Percentiles rank a stretch among this genome's conserved stretches.
These are phyloP conservation scores for Lyophyllum atratum DNA, from an alignment of 768 basidiomycete species.

Conservation along the genomic window DNA sequence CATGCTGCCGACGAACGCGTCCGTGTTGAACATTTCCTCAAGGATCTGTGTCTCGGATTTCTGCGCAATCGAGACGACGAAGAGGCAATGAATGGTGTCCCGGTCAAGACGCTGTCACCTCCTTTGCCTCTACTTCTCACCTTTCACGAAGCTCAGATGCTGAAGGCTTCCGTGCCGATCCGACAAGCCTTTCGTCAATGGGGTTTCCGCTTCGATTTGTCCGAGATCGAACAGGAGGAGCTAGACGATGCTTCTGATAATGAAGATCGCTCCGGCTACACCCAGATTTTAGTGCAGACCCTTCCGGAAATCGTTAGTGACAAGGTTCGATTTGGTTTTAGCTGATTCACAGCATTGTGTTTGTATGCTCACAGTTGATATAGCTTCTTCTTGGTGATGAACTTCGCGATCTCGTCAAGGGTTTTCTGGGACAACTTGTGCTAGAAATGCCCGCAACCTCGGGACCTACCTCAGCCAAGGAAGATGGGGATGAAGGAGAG, in stretches of 20 bases:
- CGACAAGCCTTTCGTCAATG: slow-evolving; percentile 59
- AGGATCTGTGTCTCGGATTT: slow-evolving; percentile 72
- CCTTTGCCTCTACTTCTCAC: slow-evolving; percentile 66
- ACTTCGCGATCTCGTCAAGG: slow-evolving; percentile 74
- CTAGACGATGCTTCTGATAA: slow-evolving; percentile 23
- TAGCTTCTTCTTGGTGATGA: slow-evolving; percentile 71
- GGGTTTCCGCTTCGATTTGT: slow-evolving; percentile 62
- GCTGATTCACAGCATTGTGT: neutral
- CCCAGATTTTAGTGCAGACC: slow-evolving; percentile 62
- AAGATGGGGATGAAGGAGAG: slow-evolving; percentile 27
- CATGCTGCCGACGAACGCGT: slow-evolving; percentile 98
- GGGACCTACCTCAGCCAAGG: neutral
- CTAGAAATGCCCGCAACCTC: slow-evolving; percentile 35
- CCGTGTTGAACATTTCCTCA: slow-evolving; percentile 83
- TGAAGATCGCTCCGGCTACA: slow-evolving; percentile 42
- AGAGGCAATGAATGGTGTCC: slow-evolving; percentile 32
- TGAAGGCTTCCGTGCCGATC: slow-evolving; percentile 43
- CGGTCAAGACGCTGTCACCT: slow-evolving; percentile 47
- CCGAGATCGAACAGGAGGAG: slow-evolving; percentile 14
- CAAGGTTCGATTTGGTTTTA: slow-evolving; percentile 57
- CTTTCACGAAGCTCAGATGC: slow-evolving; percentile 56
- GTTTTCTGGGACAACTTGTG: slow-evolving; percentile 65
- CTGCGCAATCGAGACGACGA: slow-evolving; percentile 40
- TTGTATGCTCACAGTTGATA: slow-evolving; percentile 8
- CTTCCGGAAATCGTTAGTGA: slow-evolving; percentile 74